Evolutionary conservation across 176 grass and related monocot species (phyloP), one percentile per base, ranked within the genome.

Genomic region (Musa itinerans): DNA sequence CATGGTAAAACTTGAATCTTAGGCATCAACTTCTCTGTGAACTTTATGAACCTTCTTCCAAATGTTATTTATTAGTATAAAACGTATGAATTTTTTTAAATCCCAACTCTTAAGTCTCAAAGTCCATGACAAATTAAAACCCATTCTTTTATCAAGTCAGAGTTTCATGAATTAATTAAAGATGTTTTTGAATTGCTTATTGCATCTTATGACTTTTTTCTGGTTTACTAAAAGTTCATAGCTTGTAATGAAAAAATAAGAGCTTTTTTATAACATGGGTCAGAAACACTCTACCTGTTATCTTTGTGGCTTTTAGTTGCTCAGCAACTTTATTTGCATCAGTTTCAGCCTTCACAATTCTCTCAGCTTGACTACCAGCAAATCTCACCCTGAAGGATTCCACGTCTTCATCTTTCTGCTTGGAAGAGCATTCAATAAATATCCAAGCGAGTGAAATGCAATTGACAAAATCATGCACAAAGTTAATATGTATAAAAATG

Each of bases 401-500:
- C n/a, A 86, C 86, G 2, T 91, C 90, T 74, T 93, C 88, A 61
- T 94, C 84, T 91, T 81, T 98, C 95, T 98, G 88, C 76, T 80
- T 63, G 14, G 55, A 72, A 78, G 53, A 64, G 50, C 83, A 83
- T 65, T 76, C 57, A 53, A 49, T 48, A 77, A 43, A 26, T 51
- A 71, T 51, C 9, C 9, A 52, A 78, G 53, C 22, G 11, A 59
- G 26, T 50, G 43, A 72, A 69, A 59, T 78, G 53, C 51, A 71
- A 69, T 50, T 15, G 43, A 5, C 61, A 78, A 78, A 76, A 79
- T 59, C 34, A 51, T 24, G 70, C 58, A 53, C 54, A 63, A 34
- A 16, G 4, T 6, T 43, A 6, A 43, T 43, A 43, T 43, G 34
- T 43, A 6, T 3, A 20, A 11, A 64, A 67, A 29, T 26, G 15